Percentiles rank a stretch among this genome's conserved stretches.
Evolutionary conservation across 2,329 filamentous ascomycete genomes (phyloP).

Genomic region (Elsinoe ampelina): DNA sequence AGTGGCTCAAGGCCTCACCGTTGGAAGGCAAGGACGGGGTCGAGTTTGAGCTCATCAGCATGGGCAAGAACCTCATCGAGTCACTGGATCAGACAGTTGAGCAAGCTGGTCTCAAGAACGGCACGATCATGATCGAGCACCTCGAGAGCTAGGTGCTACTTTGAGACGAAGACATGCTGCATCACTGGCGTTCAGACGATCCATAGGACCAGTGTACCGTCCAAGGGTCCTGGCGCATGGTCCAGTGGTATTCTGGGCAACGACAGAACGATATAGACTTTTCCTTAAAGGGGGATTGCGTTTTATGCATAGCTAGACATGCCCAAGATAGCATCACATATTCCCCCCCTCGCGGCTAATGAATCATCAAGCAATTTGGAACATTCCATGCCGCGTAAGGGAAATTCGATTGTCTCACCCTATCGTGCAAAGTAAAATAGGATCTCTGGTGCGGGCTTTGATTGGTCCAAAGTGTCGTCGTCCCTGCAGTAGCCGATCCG

Average conservation of each 20-base stretch:
- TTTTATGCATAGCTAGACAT: background rate
- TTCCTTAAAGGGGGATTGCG: no score
- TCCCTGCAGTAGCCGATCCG: conserved; percentile 10
- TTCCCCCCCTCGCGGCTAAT: background rate
- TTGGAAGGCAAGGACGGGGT: conserved; percentile 68
- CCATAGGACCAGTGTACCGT: no score
- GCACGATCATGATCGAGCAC: conserved; percentile 92
- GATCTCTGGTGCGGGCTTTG: background rate
- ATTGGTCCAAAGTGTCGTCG: conserved; percentile 4
- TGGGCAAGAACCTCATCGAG: conserved; percentile 79
- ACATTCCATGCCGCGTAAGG: background rate
- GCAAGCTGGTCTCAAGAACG: conserved; percentile 79
- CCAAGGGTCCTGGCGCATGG: no score
- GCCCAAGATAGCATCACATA: conserved; percentile 7
- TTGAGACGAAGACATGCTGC: background rate
- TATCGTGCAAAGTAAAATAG: background rate
- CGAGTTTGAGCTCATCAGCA: conserved; percentile 78
- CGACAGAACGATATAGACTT: no score
- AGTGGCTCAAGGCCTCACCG: conserved; percentile 89
- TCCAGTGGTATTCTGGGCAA: no score
- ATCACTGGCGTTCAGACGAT: background rate
- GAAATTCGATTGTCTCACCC: conserved; percentile 1
- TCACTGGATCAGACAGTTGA: conserved; percentile 61
- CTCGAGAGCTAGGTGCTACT: conserved; percentile 20
- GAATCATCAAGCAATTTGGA: background rate